Conservation (phyloP, 2,329 filamentous ascomycete genomes). For the Neospermospora avenae region DNA sequence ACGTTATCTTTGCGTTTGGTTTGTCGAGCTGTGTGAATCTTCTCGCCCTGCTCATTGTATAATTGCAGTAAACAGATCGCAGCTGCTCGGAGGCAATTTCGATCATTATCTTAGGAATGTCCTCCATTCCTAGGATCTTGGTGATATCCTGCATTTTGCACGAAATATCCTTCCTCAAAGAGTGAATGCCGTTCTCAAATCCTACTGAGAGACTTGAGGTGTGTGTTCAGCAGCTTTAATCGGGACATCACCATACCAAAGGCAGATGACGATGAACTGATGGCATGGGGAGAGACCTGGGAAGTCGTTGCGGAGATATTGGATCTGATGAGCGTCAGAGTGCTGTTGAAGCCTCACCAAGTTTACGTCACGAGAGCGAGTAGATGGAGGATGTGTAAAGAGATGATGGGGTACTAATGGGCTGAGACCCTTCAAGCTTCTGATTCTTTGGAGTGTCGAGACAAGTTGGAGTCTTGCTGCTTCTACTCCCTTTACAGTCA, state of each 20-base stretch:
- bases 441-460: slow-evolving; percentile 20
- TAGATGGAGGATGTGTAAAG: slow-evolving; percentile 18
- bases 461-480: slow-evolving; percentile 19
- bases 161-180: slow-evolving; percentile 21
- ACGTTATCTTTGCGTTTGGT: slow-evolving; percentile 21
- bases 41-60: background rate
- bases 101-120: slow-evolving; percentile 23
- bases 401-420: slow-evolving; percentile 20
- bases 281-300: slow-evolving; percentile 20
- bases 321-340: slow-evolving; percentile 16
- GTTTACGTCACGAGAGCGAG: slow-evolving; percentile 11
- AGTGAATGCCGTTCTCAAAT: slow-evolving; percentile 16
- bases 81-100: slow-evolving; percentile 26
- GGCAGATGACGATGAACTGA: slow-evolving; percentile 15
- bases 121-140: slow-evolving; percentile 25
- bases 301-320: slow-evolving; percentile 19
- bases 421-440: slow-evolving; percentile 19
- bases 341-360: slow-evolving; percentile 17
- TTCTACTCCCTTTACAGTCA: slow-evolving; percentile 18
- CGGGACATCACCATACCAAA: slow-evolving; percentile 15
- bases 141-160: slow-evolving; percentile 21
- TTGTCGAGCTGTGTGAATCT: slow-evolving; percentile 15
- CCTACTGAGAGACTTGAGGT: slow-evolving; percentile 22
- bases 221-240: slow-evolving; percentile 24
- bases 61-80: background rate